Conservation (phyloP, 441 rosid genomes). For the Euphorbia schlechtendalii region DNA sequence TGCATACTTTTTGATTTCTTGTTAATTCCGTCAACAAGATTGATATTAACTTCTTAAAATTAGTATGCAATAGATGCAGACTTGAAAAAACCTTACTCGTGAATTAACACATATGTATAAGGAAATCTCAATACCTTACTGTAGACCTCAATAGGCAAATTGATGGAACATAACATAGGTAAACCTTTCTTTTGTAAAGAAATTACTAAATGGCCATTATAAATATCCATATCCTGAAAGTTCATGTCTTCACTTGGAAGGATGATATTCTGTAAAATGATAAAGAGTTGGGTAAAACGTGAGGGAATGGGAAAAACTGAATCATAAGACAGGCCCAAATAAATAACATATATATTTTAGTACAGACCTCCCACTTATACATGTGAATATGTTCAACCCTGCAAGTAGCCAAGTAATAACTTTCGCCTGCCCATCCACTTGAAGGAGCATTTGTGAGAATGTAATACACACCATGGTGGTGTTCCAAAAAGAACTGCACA, state of each 20-base stretch:
- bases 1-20: slow-evolving; percentile 3
- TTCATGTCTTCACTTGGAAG: slow-evolving; percentile 51
- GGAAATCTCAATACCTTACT: slow-evolving; percentile 37
- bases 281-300: slow-evolving; percentile 9
- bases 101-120: slow-evolving; percentile 12
- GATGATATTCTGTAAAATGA: slow-evolving; percentile 45
- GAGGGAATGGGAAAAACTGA: neutral
- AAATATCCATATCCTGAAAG: slow-evolving; percentile 85
- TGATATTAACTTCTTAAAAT: neutral
- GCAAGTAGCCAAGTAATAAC: slow-evolving; percentile 60
- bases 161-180: slow-evolving; percentile 59
- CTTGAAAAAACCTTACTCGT: neutral
- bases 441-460: slow-evolving; percentile 76
- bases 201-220: slow-evolving; percentile 65
- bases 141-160: slow-evolving; percentile 46
- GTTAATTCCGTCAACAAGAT: neutral
- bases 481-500: slow-evolving; percentile 75
- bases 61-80: slow-evolving; percentile 7
- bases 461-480: slow-evolving; percentile 62
- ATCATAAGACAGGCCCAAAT: neutral
- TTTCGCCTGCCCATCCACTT: slow-evolving; percentile 35
- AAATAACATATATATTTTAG: slow-evolving; percentile 1
- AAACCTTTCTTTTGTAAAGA: slow-evolving; percentile 45
- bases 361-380: slow-evolving; percentile 55
- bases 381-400: slow-evolving; percentile 38